A percentile compares a stretch with the other conserved stretches of the same genome.
phyloP scores from a whole-genome alignment of 768 basidiomycete species.

The Tulasnella sp. region DNA sequence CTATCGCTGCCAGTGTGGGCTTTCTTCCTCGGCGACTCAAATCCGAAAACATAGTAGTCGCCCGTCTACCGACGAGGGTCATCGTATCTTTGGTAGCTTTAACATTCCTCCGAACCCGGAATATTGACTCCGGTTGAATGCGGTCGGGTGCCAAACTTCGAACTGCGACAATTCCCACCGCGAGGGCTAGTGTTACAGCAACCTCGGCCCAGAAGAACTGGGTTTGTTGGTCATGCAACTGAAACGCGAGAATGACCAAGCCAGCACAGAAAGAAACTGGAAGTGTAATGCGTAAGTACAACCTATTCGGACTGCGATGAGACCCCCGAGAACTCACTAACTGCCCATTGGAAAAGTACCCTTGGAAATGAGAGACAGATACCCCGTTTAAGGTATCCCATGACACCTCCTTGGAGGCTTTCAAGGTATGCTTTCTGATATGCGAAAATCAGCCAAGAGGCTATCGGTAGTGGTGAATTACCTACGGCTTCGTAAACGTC shows the following conservation, averaged over 20 bases:
- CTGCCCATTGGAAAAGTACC: slow-evolving; percentile 4
- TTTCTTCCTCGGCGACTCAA: not conserved
- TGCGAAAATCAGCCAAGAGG: not conserved
- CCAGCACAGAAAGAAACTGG: not conserved
- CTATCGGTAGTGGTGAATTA: not conserved
- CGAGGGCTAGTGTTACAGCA: not conserved
- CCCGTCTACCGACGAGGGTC: not conserved
- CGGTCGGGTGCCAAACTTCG: not conserved
- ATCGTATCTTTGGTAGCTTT: not conserved
- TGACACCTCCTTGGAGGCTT: not conserved
- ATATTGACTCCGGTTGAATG: not conserved
- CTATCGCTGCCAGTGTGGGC: not conserved
- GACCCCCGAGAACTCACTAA: not conserved
- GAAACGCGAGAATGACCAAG: not conserved
- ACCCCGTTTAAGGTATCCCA: not conserved
- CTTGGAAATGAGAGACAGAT: not conserved
- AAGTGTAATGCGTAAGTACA: not conserved
- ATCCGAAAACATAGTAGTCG: not conserved
- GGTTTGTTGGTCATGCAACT: not conserved
- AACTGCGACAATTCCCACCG: not conserved
- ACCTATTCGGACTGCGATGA: not conserved
- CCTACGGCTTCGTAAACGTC: not conserved
- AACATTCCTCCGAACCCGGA: not conserved
- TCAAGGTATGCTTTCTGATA: not conserved
- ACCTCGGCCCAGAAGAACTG: slow-evolving; percentile 3